Percentiles rank a stretch among this genome's conserved stretches.
These are phyloP conservation scores for Saturnispora besseyi DNA, from an alignment of 805 yeast species.

Conservation along the genomic window DNA sequence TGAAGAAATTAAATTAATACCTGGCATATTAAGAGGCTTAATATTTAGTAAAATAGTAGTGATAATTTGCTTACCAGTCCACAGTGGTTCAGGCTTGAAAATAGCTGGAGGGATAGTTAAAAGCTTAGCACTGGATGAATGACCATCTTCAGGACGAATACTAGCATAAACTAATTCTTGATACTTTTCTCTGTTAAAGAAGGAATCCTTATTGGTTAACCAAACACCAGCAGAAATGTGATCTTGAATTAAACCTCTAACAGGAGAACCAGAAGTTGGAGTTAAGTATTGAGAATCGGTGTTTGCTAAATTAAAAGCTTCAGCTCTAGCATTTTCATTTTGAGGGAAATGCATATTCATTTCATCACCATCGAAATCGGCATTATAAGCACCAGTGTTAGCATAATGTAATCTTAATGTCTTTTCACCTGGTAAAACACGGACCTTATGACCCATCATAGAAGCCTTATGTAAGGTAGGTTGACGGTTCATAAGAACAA, in stretches of 20 bases:
- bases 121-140: constrained; percentile 59
- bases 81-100: constrained; percentile 75
- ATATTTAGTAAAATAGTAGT: constrained; percentile 86
- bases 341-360: constrained; percentile 99
- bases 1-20: constrained; percentile 72
- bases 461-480: constrained; percentile 99
- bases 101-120: constrained; percentile 85
- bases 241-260: constrained; percentile 98
- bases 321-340: constrained; percentile 93
- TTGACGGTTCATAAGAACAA: constrained; percentile 97
- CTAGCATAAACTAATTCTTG: constrained; percentile 92
- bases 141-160: constrained; percentile 96
- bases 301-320: constrained; percentile 89
- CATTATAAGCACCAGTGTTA: constrained; percentile 97
- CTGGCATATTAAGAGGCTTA: constrained; percentile 82
- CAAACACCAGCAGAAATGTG: constrained; percentile 98
- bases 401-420: constrained; percentile 96
- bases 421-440: constrained; percentile 95
- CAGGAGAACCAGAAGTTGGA: constrained; percentile 97
- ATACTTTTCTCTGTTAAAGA: constrained; percentile 83
- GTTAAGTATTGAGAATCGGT: constrained; percentile 97
- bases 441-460: constrained; percentile 98
- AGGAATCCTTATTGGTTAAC: constrained; percentile 88
- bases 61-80: constrained; percentile 98
- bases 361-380: constrained; percentile 99